Base-by-base conservation (phyloP, 2,329 filamentous ascomycete species). In the Scytalidium lignicola region DNA sequence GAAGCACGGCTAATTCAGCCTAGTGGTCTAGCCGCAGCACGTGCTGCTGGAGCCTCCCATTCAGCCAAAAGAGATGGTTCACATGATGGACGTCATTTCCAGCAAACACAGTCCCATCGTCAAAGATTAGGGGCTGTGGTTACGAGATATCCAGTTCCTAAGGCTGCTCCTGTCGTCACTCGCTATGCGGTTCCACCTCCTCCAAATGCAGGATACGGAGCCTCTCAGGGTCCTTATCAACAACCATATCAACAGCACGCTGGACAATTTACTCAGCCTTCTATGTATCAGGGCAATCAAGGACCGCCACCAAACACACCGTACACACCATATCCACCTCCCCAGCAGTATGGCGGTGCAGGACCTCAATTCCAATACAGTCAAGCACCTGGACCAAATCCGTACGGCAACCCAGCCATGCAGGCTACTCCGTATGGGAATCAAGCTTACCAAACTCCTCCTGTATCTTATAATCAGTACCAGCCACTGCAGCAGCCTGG, bases 241-340 rank as follows among this genome's bases (percentile, higher is more conserved):
- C 49, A 51, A 42, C 44, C 28, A 12, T 58, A 61, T 41, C 61
- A 61, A 28, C 62, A 61, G 46, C 52, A 60, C 48, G 28, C 46
- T 10, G 39, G 40, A 23, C 51, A 54, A 43, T 43, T 51, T 40
- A 52, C 58, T 5, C 56, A 57, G 45, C 39, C 50, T 26, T 53
- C 55, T 43, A 44, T 44, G 44, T 47, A 48, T 17, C 55, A 52
- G 41, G 28, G 37, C 8, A 20, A 18, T 20, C 44, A 19, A 39
- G 52, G 45, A 13, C 57, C 52, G 12, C 41, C 51, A 20, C 58
- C 47, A 32, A 32, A 57, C 9, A 43, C 46, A 18, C 43, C 41
- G 12, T 58, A 62, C 47, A 28, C 49, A 42, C 39, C 42, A 19
- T 57, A 57, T 51, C 49, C 54, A 37, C 53, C 55, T 44, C 51